A percentile compares a stretch with the other conserved stretches of the same genome.
phyloP scores from a whole-genome alignment of 2,329 filamentous ascomycete species.

The Chrysosphaeria jannelii region DNA sequence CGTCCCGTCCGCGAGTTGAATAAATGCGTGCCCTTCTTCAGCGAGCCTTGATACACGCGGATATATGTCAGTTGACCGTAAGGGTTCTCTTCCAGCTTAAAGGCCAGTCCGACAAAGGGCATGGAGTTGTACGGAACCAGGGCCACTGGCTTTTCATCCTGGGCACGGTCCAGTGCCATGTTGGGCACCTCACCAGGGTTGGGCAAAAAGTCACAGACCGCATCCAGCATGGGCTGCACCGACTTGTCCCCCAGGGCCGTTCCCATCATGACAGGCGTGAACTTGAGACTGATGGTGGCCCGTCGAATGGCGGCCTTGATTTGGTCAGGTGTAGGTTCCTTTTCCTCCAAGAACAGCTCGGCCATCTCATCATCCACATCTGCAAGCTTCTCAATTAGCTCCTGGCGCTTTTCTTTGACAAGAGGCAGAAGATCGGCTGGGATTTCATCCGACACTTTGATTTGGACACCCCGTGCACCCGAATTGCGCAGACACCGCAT shows the following conservation, averaged over 20 bases:
- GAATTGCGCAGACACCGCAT: constrained; percentile 91
- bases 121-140: constrained; percentile 79
- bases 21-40: constrained; percentile 68
- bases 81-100: constrained; percentile 97
- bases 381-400: constrained; percentile 77
- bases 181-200: constrained; percentile 79
- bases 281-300: constrained; percentile 66
- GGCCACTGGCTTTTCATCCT: constrained; percentile 51
- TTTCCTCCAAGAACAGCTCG: constrained; percentile 74
- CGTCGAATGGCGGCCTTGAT: constrained; percentile 80
- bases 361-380: constrained; percentile 97
- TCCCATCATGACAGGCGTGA: constrained; percentile 88
- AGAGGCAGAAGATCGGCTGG: constrained; percentile 51
- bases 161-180: constrained; percentile 56
- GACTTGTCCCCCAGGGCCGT: constrained; percentile 84
- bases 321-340: constrained; percentile 47
- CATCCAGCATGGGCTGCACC: constrained; percentile 84
- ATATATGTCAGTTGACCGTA: constrained; percentile 97
- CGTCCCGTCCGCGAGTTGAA: constrained; percentile 87
- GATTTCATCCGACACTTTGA: constrained; percentile 51
- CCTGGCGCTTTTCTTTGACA: constrained; percentile 52
- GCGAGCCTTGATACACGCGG: constrained; percentile 79
- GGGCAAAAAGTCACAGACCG: constrained; percentile 82
- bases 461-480: constrained; percentile 46
- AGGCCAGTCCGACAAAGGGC: constrained; percentile 83